Evolutionary conservation across 352 stramenopile genomes (phyloP).

Genomic region (Aphanomyces cochlioides): DNA sequence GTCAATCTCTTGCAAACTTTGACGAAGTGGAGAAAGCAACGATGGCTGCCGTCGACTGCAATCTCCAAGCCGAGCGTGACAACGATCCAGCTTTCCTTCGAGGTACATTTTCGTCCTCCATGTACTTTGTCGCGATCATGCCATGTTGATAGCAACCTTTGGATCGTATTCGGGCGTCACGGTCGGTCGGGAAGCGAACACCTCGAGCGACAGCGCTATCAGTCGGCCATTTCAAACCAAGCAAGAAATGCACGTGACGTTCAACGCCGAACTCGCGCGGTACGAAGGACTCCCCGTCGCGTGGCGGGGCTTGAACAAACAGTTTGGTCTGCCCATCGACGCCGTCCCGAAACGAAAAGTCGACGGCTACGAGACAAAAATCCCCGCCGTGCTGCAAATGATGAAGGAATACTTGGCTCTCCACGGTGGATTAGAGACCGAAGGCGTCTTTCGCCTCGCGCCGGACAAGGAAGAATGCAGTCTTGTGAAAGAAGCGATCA

Average conservation of each 20-base stretch:
- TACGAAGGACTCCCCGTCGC: constrained; percentile 68
- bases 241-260: constrained; percentile 71
- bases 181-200: neutral
- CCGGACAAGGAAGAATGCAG: constrained; percentile 59
- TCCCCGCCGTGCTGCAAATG: constrained; percentile 74
- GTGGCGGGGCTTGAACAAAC: constrained; percentile 63
- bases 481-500: constrained; percentile 60
- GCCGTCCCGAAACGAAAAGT: constrained; percentile 55
- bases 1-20: constrained; percentile 27
- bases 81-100: neutral
- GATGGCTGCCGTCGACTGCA: constrained; percentile 21
- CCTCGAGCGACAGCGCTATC: constrained; percentile 40
- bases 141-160: constrained; percentile 8
- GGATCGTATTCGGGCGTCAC: neutral
- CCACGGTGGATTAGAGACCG: constrained; percentile 42
- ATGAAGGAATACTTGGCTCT: constrained; percentile 56
- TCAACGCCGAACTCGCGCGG: constrained; percentile 57
- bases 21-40: constrained; percentile 22
- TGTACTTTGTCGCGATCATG: neutral
- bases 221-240: constrained; percentile 62
- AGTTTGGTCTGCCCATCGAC: constrained; percentile 70
- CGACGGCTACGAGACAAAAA: constrained; percentile 54
- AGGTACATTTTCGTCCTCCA: neutral
- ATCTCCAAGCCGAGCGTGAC: neutral
- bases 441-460: constrained; percentile 78